Conservation (phyloP, 306 rosid species). For the Rosa rugosa region DNA sequence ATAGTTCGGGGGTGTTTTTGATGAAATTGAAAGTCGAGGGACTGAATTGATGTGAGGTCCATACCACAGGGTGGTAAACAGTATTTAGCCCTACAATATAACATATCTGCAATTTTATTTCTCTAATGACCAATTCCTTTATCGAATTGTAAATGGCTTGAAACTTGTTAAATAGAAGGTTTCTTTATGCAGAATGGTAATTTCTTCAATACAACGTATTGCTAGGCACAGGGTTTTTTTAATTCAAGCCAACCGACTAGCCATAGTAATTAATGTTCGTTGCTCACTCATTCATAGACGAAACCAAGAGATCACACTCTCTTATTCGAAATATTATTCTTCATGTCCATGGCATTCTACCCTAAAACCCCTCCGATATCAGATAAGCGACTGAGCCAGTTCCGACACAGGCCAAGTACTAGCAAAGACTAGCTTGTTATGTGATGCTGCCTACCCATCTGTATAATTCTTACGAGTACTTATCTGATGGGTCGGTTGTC, state of each 20-base stretch:
- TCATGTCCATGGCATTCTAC: not conserved
- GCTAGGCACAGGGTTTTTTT: not conserved
- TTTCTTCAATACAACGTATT: not conserved
- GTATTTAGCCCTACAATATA: no score
- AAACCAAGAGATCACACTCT: not conserved
- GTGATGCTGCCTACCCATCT: not conserved
- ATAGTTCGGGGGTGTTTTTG: no score
- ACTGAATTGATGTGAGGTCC: no score
- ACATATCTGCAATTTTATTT: no score
- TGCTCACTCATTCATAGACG: not conserved
- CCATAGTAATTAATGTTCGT: not conserved
- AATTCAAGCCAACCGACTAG: not conserved
- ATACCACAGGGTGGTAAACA: no score
- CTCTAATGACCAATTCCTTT: no score
- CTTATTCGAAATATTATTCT: not conserved
- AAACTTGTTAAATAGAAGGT: not conserved
- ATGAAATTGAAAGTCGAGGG: no score
- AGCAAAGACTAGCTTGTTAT: not conserved
- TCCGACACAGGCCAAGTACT: not conserved
- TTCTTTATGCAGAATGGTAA: not conserved
- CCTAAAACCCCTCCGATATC: not conserved
- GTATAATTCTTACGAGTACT: conserved; percentile 34
- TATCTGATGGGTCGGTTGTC: conserved; percentile 9
- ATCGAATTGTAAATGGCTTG: no score
- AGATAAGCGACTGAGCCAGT: not conserved